phyloP scores from a whole-genome alignment of 345 rosid species.

The Populus deltoides region DNA sequence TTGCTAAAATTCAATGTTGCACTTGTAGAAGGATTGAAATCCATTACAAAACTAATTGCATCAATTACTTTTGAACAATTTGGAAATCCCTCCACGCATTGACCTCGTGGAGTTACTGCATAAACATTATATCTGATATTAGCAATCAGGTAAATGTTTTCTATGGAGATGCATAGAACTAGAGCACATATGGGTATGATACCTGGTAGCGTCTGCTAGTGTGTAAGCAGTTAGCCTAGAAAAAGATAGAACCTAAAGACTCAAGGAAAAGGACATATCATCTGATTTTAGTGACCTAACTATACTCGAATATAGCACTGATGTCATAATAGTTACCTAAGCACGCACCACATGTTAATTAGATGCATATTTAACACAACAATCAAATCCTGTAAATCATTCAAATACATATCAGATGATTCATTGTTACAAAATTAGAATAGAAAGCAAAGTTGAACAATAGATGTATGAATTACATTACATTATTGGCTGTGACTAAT shows the following conservation, averaged over 20 bases:
- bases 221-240: conserved; percentile 9
- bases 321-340: not conserved
- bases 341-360: not conserved
- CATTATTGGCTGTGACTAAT: not conserved
- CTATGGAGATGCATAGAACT: conserved; percentile 31
- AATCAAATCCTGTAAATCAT: not conserved
- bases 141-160: conserved; percentile 38
- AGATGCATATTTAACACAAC: not conserved
- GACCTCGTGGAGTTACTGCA: conserved; percentile 42
- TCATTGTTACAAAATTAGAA: not conserved
- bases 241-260: conserved; percentile 4
- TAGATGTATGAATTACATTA: not conserved
- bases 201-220: conserved; percentile 17
- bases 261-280: not conserved
- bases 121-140: conserved; percentile 38
- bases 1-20: conserved; percentile 30
- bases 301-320: not conserved
- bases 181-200: conserved; percentile 18
- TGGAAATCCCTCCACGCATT: conserved; percentile 35
- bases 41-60: conserved; percentile 35
- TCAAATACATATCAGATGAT: not conserved
- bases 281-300: not conserved
- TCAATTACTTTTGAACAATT: conserved; percentile 35
- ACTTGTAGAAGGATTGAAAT: conserved; percentile 32
- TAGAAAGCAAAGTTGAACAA: not conserved